phyloP scores from a whole-genome alignment of 1,139 yeast species.

The Yamadazyma dendronema region DNA sequence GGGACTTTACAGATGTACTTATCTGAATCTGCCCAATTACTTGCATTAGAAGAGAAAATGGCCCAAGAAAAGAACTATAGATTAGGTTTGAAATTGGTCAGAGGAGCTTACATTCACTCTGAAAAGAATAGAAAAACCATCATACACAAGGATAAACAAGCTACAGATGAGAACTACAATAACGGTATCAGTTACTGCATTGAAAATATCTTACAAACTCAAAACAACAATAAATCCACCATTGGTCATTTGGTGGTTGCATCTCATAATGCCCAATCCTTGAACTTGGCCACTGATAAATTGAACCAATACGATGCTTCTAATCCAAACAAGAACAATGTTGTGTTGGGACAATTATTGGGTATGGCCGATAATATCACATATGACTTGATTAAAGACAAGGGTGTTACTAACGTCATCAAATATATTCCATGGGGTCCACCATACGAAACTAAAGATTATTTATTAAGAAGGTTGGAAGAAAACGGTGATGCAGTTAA shows the following conservation, averaged over 20 bases:
- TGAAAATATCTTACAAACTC: constrained; percentile 49
- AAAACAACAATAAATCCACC: constrained; percentile 44
- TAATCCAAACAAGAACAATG: constrained; percentile 52
- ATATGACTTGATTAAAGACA: constrained; percentile 62
- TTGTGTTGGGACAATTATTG: constrained; percentile 84
- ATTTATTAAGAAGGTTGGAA: constrained; percentile 84
- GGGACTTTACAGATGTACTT: constrained; percentile 96
- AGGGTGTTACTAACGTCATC: constrained; percentile 72
- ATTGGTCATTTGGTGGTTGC: constrained; percentile 91
- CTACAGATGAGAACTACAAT: constrained; percentile 76
- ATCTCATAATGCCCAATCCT: constrained; percentile 83
- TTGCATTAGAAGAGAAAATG: constrained; percentile 60
- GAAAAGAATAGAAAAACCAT: constrained; percentile 68
- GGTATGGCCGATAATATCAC: constrained; percentile 97
- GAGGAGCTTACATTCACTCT: constrained; percentile 95
- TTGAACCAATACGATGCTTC: constrained; percentile 27
- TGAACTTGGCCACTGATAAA: constrained; percentile 64
- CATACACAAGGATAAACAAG: constrained; percentile 73
- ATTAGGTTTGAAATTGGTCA: constrained; percentile 87
- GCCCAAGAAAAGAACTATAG: constrained; percentile 67
- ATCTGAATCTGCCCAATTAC: constrained; percentile 62
- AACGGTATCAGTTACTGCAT: constrained; percentile 65
- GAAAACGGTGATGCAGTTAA: constrained; percentile 97
- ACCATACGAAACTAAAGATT: constrained; percentile 88
- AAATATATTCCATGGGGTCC: constrained; percentile 99